phyloP scores from a whole-genome alignment of 495 filamentous ascomycete species.

The Xylaria grammica region DNA sequence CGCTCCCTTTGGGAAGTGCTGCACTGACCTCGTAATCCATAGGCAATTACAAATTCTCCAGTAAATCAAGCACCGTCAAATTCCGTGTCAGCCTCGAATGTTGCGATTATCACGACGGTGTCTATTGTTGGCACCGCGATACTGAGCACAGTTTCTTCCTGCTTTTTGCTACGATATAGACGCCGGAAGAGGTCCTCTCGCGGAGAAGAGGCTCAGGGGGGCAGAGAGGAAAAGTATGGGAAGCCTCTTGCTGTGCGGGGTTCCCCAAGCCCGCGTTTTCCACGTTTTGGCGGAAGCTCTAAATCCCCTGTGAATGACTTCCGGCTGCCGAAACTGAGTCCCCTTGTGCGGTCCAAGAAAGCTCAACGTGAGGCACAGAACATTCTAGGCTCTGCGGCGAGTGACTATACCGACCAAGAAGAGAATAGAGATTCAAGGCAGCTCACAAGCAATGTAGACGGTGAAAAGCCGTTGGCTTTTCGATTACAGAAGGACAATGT shows the following conservation, averaged over 20 bases:
- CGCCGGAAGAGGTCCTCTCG: conserved; percentile 31
- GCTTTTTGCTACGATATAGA: conserved; percentile 40
- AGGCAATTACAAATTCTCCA: conserved; percentile 37
- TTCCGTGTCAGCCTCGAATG: conserved; percentile 42
- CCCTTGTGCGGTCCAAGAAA: conserved; percentile 27
- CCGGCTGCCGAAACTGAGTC: conserved; percentile 29
- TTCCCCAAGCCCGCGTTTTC: conserved; percentile 29
- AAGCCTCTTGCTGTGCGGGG: conserved; percentile 30
- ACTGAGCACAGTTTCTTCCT: conserved; percentile 40
- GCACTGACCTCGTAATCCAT: background rate
- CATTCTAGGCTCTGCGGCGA: conserved; percentile 26
- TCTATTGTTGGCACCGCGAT: conserved; percentile 47
- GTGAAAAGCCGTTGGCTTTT: conserved; percentile 25
- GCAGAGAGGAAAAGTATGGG: conserved; percentile 21
- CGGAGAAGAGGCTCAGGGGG: conserved; percentile 13
- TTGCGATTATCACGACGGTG: conserved; percentile 39
- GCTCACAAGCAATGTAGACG: conserved; percentile 24
- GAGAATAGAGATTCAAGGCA: background rate
- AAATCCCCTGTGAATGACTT: conserved; percentile 33
- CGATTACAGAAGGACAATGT: conserved; percentile 33
- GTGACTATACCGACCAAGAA: conserved; percentile 15
- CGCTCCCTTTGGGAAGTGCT: too few relatives aligned
- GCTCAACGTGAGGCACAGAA: conserved; percentile 23
- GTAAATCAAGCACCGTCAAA: conserved; percentile 39
- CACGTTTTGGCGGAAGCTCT: conserved; percentile 28